Base-by-base conservation (phyloP, 305 asterid genomes). In the Plantago lanceolata region DNA sequence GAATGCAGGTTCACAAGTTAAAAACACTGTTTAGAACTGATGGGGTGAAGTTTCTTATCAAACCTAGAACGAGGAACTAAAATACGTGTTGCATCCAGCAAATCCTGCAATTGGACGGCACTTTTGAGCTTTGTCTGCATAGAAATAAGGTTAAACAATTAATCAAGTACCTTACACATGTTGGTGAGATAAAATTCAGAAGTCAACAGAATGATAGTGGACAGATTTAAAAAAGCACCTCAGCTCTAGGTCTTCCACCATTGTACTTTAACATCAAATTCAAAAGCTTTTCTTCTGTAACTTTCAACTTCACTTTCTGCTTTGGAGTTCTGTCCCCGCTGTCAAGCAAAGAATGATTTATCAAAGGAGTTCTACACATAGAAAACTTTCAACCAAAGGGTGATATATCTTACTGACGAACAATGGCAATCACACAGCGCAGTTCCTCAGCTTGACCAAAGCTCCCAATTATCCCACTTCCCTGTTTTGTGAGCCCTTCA, bases 281-380 rank as follows among this genome's bases (percentile, higher is more conserved):
- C 70, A 94, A 69, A 74, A 93, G 90, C 70, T 85, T 93, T 70
- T 93, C 99, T 84, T 93, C 97, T 0, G 97, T 93, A 71, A 90
- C 99, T 78, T 81, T 83, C 88, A 93, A 71, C 83, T 93, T 93
- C 84, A 93, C 99, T 69, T 93, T 94, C 81, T 93, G 99, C 71
- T 93, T 93, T 29, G 99, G 97, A 77, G 97, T 94, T 83, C 99
- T 90, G 73, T 94, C 99, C 50, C 99, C 99, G 77, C 99, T 94
- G 95, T 60, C 49, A 68, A 73, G 68, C 53, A 78, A 57, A 61
- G 44, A 40, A 37, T 63, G 48, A 67, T 57, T 74, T 53, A 55
- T 59, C 48, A 57, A 68, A 65, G 40, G 61, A 70, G 31, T 37
- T 48, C 57, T 70, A 70, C 73, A 66, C 68, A 66, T 15, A 68